Evolutionary conservation across 768 basidiomycete genomes (phyloP), one percentile per base, ranked within the genome.

Genomic region (Suillus luteus): DNA sequence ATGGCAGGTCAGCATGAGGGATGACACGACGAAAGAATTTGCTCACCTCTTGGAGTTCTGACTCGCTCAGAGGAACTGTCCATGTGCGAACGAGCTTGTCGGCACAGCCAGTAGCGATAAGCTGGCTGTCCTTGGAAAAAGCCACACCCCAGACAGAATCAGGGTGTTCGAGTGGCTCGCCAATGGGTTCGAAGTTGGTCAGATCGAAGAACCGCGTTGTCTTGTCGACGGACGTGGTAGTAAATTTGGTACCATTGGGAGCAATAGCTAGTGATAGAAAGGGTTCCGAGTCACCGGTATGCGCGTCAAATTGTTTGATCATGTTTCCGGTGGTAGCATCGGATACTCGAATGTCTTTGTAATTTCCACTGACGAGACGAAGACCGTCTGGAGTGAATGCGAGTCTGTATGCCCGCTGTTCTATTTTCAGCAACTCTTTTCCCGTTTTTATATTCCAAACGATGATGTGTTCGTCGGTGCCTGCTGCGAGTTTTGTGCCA

Each of bases 401-500:
- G 11, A 48, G 2, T 22, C 5, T 5, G 5, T 0, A 48, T 22
- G 5, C 46, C n/a, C n/a, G n/a, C 3, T 46, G 4, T n/a, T 46
- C 4, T 46, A 46, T 46, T 5, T 46, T 46, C 10, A 46, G 10
- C 4, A 46, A 5, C 2, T 41, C 38, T 44, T 59, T 12, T 24
- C 58, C 58, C 9, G 2, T 40, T 27, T 22, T 1, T 15, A 38
- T 2, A 3, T 59, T 38, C 58, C 58, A 59, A 40, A 59, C 11
- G 33, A 22, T 41, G 57, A 40, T 64, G 24, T 41, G n/a, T 43
- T 59, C 49, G 1, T 37, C 27, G 0, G 67, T 58, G 37, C 59
- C 63, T 31, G 67, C 61, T 24, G 62, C 60, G 17, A 68, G 19
- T 51, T 51, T 51, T 27, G 1, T 9, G 5, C 46, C 46, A 24